A percentile compares a stretch with the other conserved stretches of the same genome.
Conservation (phyloP, 192 early-diverging fungal genomes). For the Gamsiella multidivaricata region DNA sequence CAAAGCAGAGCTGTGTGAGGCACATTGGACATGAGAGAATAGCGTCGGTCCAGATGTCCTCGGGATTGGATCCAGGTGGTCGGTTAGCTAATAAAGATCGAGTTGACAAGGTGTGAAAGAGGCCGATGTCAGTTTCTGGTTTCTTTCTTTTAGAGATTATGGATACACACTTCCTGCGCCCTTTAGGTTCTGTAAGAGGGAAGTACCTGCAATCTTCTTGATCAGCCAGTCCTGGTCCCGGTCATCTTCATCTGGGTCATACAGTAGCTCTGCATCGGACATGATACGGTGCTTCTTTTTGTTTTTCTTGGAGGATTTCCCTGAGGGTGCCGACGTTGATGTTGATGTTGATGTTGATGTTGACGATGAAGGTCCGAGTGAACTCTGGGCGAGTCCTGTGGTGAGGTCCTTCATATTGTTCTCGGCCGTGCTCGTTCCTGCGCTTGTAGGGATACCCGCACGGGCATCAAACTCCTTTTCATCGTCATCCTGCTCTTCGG, state of each 20-base stretch:
- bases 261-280: slow-evolving; percentile 65
- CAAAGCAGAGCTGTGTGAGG: slow-evolving; percentile 66
- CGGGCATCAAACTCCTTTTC: slow-evolving; percentile 28
- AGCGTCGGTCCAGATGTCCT: slow-evolving; percentile 62
- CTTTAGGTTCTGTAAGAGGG: no score
- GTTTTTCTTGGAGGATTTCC: slow-evolving; percentile 24
- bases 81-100: slow-evolving; percentile 40
- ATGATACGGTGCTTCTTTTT: slow-evolving; percentile 23
- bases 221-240: slow-evolving; percentile 65
- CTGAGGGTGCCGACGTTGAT: no score
- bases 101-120: no score
- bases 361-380: background rate
- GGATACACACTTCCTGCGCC: no score
- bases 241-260: slow-evolving; percentile 66
- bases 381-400: background rate
- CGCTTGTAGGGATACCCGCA: slow-evolving; percentile 10
- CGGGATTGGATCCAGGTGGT: slow-evolving; percentile 10
- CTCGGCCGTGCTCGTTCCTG: background rate
- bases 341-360: background rate
- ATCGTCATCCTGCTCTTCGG: slow-evolving; percentile 23
- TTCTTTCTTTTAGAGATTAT: no score
- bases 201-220: slow-evolving; percentile 61
- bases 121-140: no score
- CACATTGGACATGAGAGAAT: slow-evolving; percentile 73
- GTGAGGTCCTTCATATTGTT: slow-evolving; percentile 15